A percentile compares a stretch with the other conserved stretches of the same genome.
Conservation (phyloP, 2,329 filamentous ascomycete species). For the Paraconiothyrium brasiliense region DNA sequence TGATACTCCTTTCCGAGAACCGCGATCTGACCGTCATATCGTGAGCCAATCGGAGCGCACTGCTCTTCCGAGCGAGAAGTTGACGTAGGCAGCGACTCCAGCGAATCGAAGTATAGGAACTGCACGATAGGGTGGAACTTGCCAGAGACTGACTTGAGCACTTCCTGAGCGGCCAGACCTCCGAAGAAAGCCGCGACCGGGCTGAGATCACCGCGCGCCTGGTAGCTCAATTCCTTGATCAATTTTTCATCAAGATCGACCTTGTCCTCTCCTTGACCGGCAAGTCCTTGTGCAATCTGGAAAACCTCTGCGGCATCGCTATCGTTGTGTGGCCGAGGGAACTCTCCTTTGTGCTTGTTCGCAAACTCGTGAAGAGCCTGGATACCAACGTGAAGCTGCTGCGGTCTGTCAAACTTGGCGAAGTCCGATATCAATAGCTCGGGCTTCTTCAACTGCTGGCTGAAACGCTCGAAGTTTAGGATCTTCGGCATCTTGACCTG, state of each 20-base stretch:
- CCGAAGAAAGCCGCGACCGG: conserved; percentile 96
- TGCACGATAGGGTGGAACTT: conserved; percentile 97
- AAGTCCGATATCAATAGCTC: conserved; percentile 94
- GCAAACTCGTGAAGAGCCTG: conserved; percentile 91
- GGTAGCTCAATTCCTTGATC: conserved; percentile 91
- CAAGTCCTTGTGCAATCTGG: conserved; percentile 77
- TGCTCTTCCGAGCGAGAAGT: conserved; percentile 81
- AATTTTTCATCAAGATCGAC: conserved; percentile 91
- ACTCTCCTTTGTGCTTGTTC: conserved; percentile 72
- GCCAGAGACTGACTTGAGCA: conserved; percentile 95
- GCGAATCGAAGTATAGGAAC: conserved; percentile 96
- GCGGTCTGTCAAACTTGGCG: conserved; percentile 95
- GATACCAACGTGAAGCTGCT: conserved; percentile 90
- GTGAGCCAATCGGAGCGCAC: conserved; percentile 83
- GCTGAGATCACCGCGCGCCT: conserved; percentile 88
- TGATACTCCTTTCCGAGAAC: conserved; percentile 95
- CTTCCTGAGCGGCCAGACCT: conserved; percentile 91
- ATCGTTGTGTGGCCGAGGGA: conserved; percentile 85
- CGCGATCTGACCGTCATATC: conserved; percentile 97
- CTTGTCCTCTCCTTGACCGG: conserved; percentile 72
- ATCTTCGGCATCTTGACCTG: conserved; percentile 99
- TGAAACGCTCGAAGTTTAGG: conserved; percentile 85
- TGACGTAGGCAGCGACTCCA: conserved; percentile 89
- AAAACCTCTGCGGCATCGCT: conserved; percentile 82
- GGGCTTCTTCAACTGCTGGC: conserved; percentile 81